Evolutionary conservation across 1,284 basidiomycete genomes (phyloP).

Genomic region (Apiotrichum veenhuisii): DNA sequence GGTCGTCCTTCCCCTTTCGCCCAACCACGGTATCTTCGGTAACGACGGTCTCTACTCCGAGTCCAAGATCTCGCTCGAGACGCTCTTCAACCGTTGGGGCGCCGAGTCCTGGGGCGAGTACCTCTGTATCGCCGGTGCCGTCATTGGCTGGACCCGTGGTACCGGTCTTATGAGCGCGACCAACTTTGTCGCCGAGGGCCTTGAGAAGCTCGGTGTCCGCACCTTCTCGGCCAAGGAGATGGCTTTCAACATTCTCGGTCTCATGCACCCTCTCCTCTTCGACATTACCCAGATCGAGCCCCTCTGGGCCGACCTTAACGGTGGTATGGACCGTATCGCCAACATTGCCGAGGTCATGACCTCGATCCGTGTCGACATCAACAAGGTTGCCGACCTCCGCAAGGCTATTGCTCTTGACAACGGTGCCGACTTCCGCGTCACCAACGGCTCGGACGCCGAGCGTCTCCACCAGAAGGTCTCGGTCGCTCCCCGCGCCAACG

Average conservation of each 20-base stretch:
- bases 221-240: constrained; percentile 99
- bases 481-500: constrained; percentile 93
- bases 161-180: constrained; percentile 97
- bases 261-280: constrained; percentile 99
- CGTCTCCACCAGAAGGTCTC: constrained; percentile 87
- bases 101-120: constrained; percentile 99
- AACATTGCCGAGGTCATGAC: constrained; percentile 88
- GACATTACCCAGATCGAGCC: constrained; percentile 99
- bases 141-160: constrained; percentile 97
- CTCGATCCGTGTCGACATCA: constrained; percentile 72
- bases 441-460: constrained; percentile 89
- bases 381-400: constrained; percentile 82
- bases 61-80: constrained; percentile 97
- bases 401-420: constrained; percentile 91
- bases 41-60: constrained; percentile 98
- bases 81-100: constrained; percentile 93
- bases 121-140: constrained; percentile 93
- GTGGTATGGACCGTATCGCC: constrained; percentile 93
- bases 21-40: constrained; percentile 96
- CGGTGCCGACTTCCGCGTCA: constrained; percentile 86
- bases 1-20: constrained; percentile 93
- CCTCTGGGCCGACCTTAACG: constrained; percentile 96
- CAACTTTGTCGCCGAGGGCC: constrained; percentile 89
- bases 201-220: constrained; percentile 89
- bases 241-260: constrained; percentile 98